Evolutionary conservation across 2,329 filamentous ascomycete genomes (phyloP).

Genomic region (Metarhizium sp.): DNA sequence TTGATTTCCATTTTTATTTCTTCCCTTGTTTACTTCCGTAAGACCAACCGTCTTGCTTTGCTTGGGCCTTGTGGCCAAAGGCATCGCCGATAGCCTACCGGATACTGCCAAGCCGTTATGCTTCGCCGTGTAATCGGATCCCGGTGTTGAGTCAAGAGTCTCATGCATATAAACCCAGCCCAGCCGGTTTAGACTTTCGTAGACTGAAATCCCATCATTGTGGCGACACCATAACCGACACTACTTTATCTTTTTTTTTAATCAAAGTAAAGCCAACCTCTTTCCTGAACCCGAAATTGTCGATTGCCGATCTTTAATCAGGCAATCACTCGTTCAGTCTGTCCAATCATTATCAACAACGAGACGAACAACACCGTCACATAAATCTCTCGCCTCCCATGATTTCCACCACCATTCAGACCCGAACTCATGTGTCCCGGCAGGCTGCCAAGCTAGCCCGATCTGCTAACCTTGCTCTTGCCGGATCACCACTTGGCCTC

Average conservation of each 20-base stretch:
- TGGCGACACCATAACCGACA: too few species aligned
- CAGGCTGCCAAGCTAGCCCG: slow-evolving; percentile 16
- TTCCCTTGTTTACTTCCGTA: neutral
- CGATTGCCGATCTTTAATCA: too few species aligned
- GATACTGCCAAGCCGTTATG: neutral
- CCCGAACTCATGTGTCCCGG: slow-evolving; percentile 11
- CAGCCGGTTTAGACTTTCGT: neutral
- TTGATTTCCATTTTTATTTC: neutral
- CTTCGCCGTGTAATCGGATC: neutral
- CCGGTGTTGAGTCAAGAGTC: neutral
- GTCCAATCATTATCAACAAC: neutral
- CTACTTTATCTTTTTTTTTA: too few species aligned
- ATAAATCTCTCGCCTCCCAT: slow-evolving; percentile 9
- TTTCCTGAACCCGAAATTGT: too few species aligned
- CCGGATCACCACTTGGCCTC: slow-evolving; percentile 5
- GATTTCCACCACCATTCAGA: slow-evolving; percentile 17
- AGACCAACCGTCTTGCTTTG: neutral
- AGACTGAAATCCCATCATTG: too few species aligned
- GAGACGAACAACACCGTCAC: neutral
- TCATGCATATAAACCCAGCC: neutral
- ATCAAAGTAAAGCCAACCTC: too few species aligned
- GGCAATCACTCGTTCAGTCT: too few species aligned
- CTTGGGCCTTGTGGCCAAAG: neutral
- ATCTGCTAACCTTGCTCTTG: slow-evolving; percentile 3
- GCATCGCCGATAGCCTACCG: neutral